Percentiles rank a stretch among this genome's conserved stretches.
phyloP scores from a whole-genome alignment of 2,329 filamentous ascomycete genomes.

The Amesomyces nigricolor region DNA sequence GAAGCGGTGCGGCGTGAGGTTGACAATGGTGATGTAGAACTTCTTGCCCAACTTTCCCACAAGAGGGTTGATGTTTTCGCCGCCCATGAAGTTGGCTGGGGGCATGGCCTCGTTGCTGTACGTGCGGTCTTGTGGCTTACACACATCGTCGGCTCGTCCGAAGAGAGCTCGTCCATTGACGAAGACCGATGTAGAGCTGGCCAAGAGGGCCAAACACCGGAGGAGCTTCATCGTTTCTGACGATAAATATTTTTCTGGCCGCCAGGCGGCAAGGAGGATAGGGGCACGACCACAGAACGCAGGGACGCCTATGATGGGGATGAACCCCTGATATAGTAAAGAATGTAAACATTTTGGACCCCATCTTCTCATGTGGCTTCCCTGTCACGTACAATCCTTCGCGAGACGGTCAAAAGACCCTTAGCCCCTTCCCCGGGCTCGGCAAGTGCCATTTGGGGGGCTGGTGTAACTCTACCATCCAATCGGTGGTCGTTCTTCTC shows the following conservation, averaged over 20 bases:
- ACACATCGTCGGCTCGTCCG: conserved; percentile 7
- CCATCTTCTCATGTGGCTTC: not conserved
- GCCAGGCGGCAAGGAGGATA: not conserved
- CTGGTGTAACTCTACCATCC: not conserved
- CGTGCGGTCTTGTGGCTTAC: conserved; percentile 16
- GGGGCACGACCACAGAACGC: not conserved
- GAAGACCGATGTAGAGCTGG: conserved; percentile 13
- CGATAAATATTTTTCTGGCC: not conserved
- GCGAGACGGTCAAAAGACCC: not conserved
- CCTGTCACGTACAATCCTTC: conserved; percentile 3
- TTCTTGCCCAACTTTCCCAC: conserved; percentile 12
- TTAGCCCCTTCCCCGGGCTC: not conserved
- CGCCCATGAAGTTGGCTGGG: conserved; percentile 14
- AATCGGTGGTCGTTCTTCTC: not conserved
- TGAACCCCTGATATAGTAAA: conserved; percentile 1
- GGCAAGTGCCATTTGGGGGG: conserved; percentile 9
- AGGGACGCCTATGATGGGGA: not conserved
- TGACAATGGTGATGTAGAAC: conserved; percentile 33
- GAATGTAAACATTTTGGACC: too few relatives aligned
- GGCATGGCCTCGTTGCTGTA: conserved; percentile 18
- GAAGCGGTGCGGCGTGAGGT: conserved; percentile 32
- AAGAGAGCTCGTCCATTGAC: conserved; percentile 1
- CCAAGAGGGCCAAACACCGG: conserved; percentile 12
- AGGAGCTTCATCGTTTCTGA: conserved; percentile 9
- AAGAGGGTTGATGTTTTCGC: conserved; percentile 15